These are phyloP conservation scores for Pichia sp. DNA, from an alignment of 1,139 yeast genomes.

Conservation along the genomic window DNA sequence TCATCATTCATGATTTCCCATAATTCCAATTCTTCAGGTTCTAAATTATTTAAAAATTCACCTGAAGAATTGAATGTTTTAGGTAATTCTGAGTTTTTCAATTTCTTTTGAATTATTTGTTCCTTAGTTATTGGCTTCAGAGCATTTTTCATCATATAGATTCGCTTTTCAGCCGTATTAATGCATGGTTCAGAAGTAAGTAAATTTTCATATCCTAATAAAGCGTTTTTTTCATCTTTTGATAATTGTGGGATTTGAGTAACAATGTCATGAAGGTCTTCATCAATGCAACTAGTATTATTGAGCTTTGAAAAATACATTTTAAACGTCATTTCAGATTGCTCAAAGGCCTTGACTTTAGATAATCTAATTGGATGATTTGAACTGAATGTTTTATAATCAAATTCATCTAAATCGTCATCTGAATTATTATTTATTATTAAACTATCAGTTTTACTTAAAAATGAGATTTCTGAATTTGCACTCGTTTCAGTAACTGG, in stretches of 20 bases:
- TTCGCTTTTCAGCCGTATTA: conserved; percentile 17
- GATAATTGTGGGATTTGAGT: conserved; percentile 27
- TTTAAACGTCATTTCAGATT: conserved; percentile 32
- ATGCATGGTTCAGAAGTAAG: background rate
- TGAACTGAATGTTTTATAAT: conserved; percentile 33
- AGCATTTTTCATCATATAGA: conserved; percentile 25
- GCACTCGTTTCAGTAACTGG: conserved; percentile 7
- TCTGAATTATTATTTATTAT: conserved; percentile 4
- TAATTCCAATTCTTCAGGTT: conserved; percentile 26
- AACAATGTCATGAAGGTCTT: conserved; percentile 16
- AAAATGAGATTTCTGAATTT: conserved; percentile 9
- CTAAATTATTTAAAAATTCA: conserved; percentile 24
- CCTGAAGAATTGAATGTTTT: conserved; percentile 24
- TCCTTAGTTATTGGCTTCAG: conserved; percentile 23
- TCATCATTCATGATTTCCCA: conserved; percentile 29
- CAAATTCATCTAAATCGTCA: conserved; percentile 23
- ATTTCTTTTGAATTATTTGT: conserved; percentile 18
- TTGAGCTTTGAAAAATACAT: conserved; percentile 23
- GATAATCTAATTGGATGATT: conserved; percentile 33
- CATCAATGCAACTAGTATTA: conserved; percentile 4
- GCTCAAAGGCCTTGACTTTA: conserved; percentile 34
- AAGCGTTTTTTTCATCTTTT: conserved; percentile 15
- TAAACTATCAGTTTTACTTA: conserved; percentile 11
- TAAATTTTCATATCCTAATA: conserved; percentile 7
- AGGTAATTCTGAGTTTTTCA: conserved; percentile 21